A percentile compares a stretch with the other conserved stretches of the same genome.
Evolutionary conservation across 805 yeast genomes (phyloP).

Genomic region (Ogataea paradorogensis): DNA sequence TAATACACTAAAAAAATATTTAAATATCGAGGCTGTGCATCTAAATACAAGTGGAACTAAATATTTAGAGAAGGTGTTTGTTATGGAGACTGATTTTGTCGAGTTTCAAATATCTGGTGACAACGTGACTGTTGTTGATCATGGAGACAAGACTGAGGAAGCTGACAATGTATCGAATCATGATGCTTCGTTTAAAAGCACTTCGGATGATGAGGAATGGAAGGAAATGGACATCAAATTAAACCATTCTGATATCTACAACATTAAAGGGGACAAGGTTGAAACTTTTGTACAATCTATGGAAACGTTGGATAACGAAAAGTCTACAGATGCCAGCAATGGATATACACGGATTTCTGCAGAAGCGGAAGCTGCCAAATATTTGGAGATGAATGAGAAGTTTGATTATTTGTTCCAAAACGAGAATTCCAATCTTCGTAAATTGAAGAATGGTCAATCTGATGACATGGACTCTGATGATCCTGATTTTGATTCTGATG

Average conservation of each 20-base stretch:
- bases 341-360: conserved; percentile 89
- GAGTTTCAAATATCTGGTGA: conserved; percentile 12
- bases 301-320: conserved; percentile 20
- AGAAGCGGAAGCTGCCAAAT: conserved; percentile 80
- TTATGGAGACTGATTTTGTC: conserved; percentile 20
- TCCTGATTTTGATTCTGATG: conserved; percentile 29
- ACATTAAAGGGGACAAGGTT: conserved; percentile 70
- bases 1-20: neutral
- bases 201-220: conserved; percentile 61
- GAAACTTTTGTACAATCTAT: conserved; percentile 35
- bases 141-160: conserved; percentile 21
- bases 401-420: conserved; percentile 50
- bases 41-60: neutral
- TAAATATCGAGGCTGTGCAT: conserved; percentile 5
- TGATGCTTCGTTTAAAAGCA: neutral
- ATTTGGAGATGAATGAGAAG: conserved; percentile 47
- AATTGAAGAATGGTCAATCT: conserved; percentile 20
- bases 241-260: conserved; percentile 65
- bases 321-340: conserved; percentile 44
- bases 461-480: conserved; percentile 17
- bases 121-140: neutral
- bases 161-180: conserved; percentile 14
- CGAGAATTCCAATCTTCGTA: conserved; percentile 32
- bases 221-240: conserved; percentile 83
- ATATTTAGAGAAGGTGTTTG: neutral